These are phyloP conservation scores for Sarcodon sp. DNA, from an alignment of 768 basidiomycete species.

Conservation along the genomic window DNA sequence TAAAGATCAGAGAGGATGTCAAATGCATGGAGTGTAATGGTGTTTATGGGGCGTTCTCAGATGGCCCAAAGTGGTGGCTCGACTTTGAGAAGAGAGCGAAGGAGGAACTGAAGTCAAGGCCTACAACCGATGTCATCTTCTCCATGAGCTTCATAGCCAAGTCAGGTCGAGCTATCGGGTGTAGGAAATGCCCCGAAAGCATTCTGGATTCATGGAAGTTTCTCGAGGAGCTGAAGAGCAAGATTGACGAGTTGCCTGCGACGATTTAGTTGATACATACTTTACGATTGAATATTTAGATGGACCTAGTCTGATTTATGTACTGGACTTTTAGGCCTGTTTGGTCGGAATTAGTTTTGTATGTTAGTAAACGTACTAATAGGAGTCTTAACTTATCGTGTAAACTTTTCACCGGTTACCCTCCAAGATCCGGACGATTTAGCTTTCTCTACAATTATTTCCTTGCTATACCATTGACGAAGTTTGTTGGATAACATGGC, in stretches of 20 bases:
- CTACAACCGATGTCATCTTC: slow-evolving; percentile 49
- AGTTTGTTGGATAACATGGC: slow-evolving; percentile 26
- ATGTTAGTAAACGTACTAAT: no score
- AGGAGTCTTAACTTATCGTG: no score
- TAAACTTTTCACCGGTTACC: no score
- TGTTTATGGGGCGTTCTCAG: slow-evolving; percentile 24
- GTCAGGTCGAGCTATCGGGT: slow-evolving; percentile 36
- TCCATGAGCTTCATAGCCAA: slow-evolving; percentile 43
- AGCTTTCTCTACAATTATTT: neutral
- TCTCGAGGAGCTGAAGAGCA: slow-evolving; percentile 37
- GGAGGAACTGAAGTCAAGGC: slow-evolving; percentile 42
- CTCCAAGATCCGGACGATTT: neutral
- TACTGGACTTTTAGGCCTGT: neutral
- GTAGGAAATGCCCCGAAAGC: slow-evolving; percentile 53
- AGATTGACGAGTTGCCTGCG: slow-evolving; percentile 39
- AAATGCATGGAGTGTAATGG: slow-evolving; percentile 65
- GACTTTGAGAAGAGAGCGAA: slow-evolving; percentile 44
- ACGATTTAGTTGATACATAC: slow-evolving; percentile 21
- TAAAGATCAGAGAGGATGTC: slow-evolving; percentile 33
- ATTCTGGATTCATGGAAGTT: slow-evolving; percentile 49
- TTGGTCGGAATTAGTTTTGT: neutral
- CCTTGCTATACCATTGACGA: neutral
- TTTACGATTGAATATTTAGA: neutral
- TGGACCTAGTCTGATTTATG: neutral
- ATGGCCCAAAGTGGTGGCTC: slow-evolving; percentile 57